Conservation (phyloP, 768 basidiomycete genomes). For the Lactarius evosmus region DNA sequence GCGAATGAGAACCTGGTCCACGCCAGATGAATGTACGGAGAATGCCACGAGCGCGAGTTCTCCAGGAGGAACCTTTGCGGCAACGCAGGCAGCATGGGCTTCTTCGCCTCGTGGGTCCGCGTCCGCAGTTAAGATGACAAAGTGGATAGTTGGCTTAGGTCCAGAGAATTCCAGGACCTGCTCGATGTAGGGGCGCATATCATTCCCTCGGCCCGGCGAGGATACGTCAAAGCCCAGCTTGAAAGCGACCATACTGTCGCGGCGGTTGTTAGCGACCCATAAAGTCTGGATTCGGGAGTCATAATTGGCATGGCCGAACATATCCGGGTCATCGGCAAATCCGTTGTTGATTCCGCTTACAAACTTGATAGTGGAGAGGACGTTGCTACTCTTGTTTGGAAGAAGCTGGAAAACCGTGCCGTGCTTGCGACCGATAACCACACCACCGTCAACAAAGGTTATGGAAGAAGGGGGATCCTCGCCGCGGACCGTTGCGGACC, state of each 20-base stretch:
- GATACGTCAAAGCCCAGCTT: slow-evolving; percentile 65
- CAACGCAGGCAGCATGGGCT: slow-evolving; percentile 78
- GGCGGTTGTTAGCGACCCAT: slow-evolving; percentile 83
- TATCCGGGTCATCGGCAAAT: slow-evolving; percentile 67
- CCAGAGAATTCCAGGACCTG: slow-evolving; percentile 81
- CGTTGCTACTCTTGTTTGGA: slow-evolving; percentile 65
- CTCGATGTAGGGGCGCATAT: slow-evolving; percentile 65
- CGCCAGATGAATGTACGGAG: slow-evolving; percentile 85
- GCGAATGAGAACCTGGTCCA: slow-evolving; percentile 82
- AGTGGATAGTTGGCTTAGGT: slow-evolving; percentile 83
- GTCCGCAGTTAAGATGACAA: slow-evolving; percentile 83
- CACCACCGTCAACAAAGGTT: slow-evolving; percentile 82
- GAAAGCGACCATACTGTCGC: slow-evolving; percentile 80
- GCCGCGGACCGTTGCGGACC: slow-evolving; percentile 71
- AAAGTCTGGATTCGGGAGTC: slow-evolving; percentile 82
- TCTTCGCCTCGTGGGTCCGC: slow-evolving; percentile 80
- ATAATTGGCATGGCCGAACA: slow-evolving; percentile 87
- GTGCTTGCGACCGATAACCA: slow-evolving; percentile 78
- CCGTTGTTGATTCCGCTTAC: slow-evolving; percentile 45
- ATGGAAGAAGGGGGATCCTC: slow-evolving; percentile 81
- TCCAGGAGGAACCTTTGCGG: slow-evolving; percentile 72
- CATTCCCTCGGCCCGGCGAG: slow-evolving; percentile 56
- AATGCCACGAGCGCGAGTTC: slow-evolving; percentile 82
- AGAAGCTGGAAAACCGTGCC: slow-evolving; percentile 83
- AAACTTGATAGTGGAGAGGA: slow-evolving; percentile 78